Evolutionary conservation across 177 flowering plant species (phyloP).

Genomic region (Vitis hybrid): DNA sequence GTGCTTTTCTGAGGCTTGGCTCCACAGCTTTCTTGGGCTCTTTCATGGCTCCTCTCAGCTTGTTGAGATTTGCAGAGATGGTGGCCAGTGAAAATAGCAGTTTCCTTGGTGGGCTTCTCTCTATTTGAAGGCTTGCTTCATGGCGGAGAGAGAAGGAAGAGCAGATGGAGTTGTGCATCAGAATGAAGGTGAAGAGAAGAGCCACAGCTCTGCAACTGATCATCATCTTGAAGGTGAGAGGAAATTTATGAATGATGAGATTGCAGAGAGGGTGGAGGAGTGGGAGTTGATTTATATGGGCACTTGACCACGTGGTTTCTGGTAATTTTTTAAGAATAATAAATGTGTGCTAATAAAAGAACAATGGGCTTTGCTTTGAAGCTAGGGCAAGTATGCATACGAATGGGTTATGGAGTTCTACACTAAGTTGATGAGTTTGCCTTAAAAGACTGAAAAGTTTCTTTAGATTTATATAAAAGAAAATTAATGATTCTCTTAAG

Average conservation of each 20-base stretch:
- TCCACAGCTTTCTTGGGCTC: conserved; percentile 52
- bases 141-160: conserved; percentile 9
- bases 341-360: no score
- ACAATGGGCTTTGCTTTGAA: no score
- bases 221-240: conserved; percentile 11
- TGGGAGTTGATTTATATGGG: background rate
- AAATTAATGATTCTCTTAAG: no score
- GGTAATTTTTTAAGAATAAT: no score
- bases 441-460: no score
- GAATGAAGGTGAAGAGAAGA: conserved; percentile 16
- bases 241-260: background rate
- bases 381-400: no score
- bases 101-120: conserved; percentile 9
- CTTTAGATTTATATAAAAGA: no score
- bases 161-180: background rate
- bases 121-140: background rate
- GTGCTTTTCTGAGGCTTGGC: conserved; percentile 43
- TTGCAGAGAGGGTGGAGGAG: background rate
- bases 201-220: conserved; percentile 8
- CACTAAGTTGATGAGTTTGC: no score
- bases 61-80: conserved; percentile 13
- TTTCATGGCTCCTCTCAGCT: conserved; percentile 19
- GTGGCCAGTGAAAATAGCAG: conserved; percentile 18
- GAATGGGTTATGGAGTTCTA: no score
- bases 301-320: background rate